phyloP scores from a whole-genome alignment of 441 rosid genomes.

The Adansonia grandidieri region DNA sequence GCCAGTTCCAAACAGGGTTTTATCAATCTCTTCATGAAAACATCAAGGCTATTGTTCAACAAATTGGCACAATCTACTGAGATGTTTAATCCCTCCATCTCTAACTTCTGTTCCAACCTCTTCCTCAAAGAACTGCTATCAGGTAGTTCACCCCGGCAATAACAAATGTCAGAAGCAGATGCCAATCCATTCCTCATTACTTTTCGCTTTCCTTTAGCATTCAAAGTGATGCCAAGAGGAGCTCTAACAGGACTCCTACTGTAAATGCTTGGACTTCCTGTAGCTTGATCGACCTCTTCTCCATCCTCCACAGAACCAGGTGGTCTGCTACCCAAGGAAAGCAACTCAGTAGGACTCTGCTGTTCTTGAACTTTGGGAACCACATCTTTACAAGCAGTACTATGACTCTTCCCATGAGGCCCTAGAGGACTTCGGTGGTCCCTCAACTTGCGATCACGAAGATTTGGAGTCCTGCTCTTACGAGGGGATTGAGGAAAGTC shows the following conservation, averaged over 20 bases:
- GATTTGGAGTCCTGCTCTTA: conserved; percentile 45
- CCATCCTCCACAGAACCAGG: conserved; percentile 61
- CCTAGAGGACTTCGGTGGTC: conserved; percentile 50
- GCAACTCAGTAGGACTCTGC: conserved; percentile 51
- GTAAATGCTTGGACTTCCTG: conserved; percentile 43
- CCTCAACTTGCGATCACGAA: conserved; percentile 43
- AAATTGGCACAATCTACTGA: conserved; percentile 51
- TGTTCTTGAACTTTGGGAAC: conserved; percentile 36
- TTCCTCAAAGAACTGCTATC: conserved; percentile 48
- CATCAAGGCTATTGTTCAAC: conserved; percentile 54
- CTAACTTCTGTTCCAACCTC: conserved; percentile 47
- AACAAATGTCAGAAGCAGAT: conserved; percentile 36
- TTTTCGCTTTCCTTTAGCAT: conserved; percentile 31
- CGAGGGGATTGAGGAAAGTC: conserved; percentile 54
- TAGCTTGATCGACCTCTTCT: conserved; percentile 63
- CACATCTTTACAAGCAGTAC: conserved; percentile 35
- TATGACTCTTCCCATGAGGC: conserved; percentile 52
- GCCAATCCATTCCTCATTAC: conserved; percentile 1
- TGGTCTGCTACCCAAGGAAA: conserved; percentile 56
- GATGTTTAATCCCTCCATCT: conserved; percentile 49
- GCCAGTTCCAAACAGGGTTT: conserved; percentile 57
- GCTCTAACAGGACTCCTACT: conserved; percentile 55
- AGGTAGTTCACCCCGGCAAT: conserved; percentile 47
- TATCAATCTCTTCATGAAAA: conserved; percentile 58
- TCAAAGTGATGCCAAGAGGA: conserved; percentile 53